Conservation (phyloP, 1,284 basidiomycete species). For the Heterobasidion irregulare region DNA sequence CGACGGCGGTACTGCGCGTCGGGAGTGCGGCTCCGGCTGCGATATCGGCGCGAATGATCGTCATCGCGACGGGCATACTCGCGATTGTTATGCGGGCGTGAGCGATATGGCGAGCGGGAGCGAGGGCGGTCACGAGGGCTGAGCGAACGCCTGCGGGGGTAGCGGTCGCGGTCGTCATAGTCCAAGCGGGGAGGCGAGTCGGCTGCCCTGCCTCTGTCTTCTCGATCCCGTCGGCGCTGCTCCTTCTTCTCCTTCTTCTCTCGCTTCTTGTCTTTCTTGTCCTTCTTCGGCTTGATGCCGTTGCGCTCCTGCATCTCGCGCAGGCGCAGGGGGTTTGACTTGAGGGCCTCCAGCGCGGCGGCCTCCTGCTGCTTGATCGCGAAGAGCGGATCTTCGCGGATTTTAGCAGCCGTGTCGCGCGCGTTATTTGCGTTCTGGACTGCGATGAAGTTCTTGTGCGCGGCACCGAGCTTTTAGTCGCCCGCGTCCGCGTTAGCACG, state of each 20-base stretch:
- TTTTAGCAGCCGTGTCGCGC: constrained; percentile 87
- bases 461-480: constrained; percentile 57
- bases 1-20: constrained; percentile 11
- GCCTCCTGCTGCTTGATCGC: constrained; percentile 98
- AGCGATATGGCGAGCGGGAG: constrained; percentile 26
- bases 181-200: constrained; percentile 3
- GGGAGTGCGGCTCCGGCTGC: constrained; percentile 18
- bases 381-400: constrained; percentile 92
- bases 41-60: constrained; percentile 11
- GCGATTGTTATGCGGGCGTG: constrained; percentile 18
- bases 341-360: constrained; percentile 81
- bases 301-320: constrained; percentile 73
- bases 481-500: too few relatives aligned
- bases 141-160: constrained; percentile 26
- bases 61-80: constrained; percentile 14
- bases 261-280: constrained; percentile 51
- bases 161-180: constrained; percentile 6
- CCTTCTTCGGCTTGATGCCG: constrained; percentile 68
- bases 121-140: constrained; percentile 28
- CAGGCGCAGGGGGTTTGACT: constrained; percentile 87
- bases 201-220: constrained; percentile 8
- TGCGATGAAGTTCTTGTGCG: constrained; percentile 87
- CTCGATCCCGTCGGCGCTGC: constrained; percentile 30
- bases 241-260: constrained; percentile 55
- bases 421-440: constrained; percentile 89